Conservation (phyloP, 1,284 basidiomycete species). For the Inonotus obliquus region DNA sequence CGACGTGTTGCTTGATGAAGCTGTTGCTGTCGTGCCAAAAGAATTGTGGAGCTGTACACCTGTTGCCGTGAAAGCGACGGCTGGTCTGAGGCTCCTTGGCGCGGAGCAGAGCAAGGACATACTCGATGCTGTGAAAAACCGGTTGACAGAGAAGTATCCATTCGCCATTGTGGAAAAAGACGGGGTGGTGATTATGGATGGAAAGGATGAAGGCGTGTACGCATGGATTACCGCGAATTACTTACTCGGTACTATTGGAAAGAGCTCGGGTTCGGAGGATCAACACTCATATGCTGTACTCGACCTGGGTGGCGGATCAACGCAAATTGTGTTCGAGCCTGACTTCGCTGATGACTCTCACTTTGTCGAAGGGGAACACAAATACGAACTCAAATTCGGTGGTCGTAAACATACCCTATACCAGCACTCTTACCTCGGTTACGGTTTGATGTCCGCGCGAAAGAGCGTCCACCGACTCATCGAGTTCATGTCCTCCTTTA, state of each 20-base stretch:
- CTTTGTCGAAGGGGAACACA: conserved; percentile 88
- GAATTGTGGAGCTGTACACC: conserved; percentile 74
- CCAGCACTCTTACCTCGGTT: conserved; percentile 95
- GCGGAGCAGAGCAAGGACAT: conserved; percentile 68
- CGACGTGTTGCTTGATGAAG: conserved; percentile 79
- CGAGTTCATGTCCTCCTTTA: conserved; percentile 72
- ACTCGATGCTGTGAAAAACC: conserved; percentile 66
- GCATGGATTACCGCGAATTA: conserved; percentile 99
- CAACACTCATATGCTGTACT: conserved; percentile 84
- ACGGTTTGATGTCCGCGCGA: conserved; percentile 91
- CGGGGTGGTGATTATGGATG: conserved; percentile 89
- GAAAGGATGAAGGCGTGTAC: conserved; percentile 94
- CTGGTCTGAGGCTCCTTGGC: conserved; percentile 81
- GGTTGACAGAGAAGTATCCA: conserved; percentile 65
- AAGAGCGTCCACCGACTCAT: conserved; percentile 85
- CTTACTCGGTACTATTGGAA: conserved; percentile 63
- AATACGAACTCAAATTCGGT: conserved; percentile 81
- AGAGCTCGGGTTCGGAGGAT: conserved; percentile 26
- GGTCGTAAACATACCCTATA: conserved; percentile 73
- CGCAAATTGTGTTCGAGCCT: conserved; percentile 97
- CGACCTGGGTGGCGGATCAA: conserved; percentile 95
- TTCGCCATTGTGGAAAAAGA: conserved; percentile 66
- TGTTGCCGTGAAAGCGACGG: conserved; percentile 93
- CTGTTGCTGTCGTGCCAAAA: conserved; percentile 72
- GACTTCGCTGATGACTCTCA: conserved; percentile 46